Evolutionary conservation across 139 green algal species (phyloP), one percentile per base, ranked within the genome.

Genomic region (Chlamydomonas sp.): DNA sequence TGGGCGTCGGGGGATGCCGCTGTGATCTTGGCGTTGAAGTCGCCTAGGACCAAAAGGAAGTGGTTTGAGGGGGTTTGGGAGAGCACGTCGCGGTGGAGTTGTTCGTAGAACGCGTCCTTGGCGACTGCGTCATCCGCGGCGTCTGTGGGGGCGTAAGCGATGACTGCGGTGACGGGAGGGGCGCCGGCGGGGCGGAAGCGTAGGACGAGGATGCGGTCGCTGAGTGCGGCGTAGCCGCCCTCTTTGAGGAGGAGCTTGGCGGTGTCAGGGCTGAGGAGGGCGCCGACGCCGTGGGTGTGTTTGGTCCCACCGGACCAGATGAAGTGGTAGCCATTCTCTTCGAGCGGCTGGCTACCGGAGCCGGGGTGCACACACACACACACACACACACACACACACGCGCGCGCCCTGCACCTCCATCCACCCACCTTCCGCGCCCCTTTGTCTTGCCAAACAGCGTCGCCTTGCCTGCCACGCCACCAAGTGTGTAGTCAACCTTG

Each of bases 401-500:
- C 48, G 26, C 26, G 36, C 35, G 35, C 62, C 26, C 2, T 43
- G 29, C 26, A 34, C 36, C 5, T 35, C 35, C 30, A 63, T 59
- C 36, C 36, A 39, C 6, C 48, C 30, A 6, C 69, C 72, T 13
- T 29, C 26, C 2, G 65, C n/a, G 31, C n/a, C 67, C 39, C 20
- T 2, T 0, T 68, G 13, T 28, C 10, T 47, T 20, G 10, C 16
- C 16, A 6, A 28, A 48, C 60, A 49, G 22, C 54, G 26, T 61
- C n/a, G 29, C 69, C 67, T 74, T 59, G 33, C 26, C 20, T 31
- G 43, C 36, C 48, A 65, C 71, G 35, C 38, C 70, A 54, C 5
- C 30, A 22, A 47, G 35, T 35, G 72, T 59, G 48, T 48, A 68
- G 65, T 77, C 68, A 35, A 60, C 68, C 33, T 77, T 35, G 38